Percentiles rank a stretch among this genome's conserved stretches.
Evolutionary conservation across 2,329 filamentous ascomycete genomes (phyloP).

Genomic region (Blastomyces emzantsi): DNA sequence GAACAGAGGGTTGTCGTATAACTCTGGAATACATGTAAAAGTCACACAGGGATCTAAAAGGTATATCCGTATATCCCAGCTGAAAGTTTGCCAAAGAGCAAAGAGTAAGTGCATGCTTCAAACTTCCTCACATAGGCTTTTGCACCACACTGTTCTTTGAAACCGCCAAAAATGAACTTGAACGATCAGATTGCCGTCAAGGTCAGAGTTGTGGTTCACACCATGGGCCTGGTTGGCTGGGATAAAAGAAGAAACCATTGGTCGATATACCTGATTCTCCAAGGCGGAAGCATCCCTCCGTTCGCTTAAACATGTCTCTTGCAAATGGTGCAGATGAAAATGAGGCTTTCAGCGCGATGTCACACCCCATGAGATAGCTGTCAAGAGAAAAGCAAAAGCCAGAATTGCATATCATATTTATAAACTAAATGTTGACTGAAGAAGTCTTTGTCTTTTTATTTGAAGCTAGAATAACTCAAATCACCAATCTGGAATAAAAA

Average conservation of each 20-base stretch:
- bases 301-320: conserved; percentile 1
- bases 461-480: too few relatives aligned
- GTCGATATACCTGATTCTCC: neutral
- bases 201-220: neutral
- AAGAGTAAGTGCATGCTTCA: neutral
- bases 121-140: neutral
- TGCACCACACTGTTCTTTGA: neutral
- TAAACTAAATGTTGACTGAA: too few relatives aligned
- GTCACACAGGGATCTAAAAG: neutral
- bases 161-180: neutral
- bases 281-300: neutral
- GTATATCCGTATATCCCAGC: too few relatives aligned
- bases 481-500: too few relatives aligned
- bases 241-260: neutral
- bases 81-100: neutral
- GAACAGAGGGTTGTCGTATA: neutral
- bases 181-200: neutral
- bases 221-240: neutral
- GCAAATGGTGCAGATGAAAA: conserved; percentile 2
- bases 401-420: too few relatives aligned
- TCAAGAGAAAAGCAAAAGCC: too few relatives aligned
- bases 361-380: neutral
- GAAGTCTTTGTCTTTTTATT: too few relatives aligned
- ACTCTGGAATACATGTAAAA: neutral
- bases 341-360: neutral